Evolutionary conservation across 352 stramenopile genomes (phyloP), one percentile per base, ranked within the genome.

Genomic region (Phytophthora crassamura): DNA sequence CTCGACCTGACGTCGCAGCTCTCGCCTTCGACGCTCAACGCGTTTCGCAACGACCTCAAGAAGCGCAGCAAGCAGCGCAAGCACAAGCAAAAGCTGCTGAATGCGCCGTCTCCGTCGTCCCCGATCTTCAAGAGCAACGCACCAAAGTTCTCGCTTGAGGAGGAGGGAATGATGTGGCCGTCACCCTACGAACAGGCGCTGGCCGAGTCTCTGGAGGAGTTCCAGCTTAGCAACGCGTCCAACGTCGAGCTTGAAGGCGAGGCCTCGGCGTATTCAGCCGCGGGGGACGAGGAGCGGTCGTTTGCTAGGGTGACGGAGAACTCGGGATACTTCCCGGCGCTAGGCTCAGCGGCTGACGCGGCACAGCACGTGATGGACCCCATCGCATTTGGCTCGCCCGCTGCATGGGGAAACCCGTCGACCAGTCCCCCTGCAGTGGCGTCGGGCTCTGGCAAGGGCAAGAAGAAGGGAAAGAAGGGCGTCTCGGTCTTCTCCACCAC

Each of bases 401-500:
- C 71, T 20, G 75, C 74, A 12, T 88, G 80, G 82, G 78, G 76
- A 39, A 73, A 69, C 6, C 39, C 74, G 15, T 64, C 70, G 2
- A 74, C 59, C 22, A 66, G 54, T 50, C 72, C 79, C 22, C 64
- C 74, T 14, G 58, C 67, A 51, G 62, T 69, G 15, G 75, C 77
- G 8, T 72, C 74, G 62, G 52, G 62, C 35, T 53, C 74, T 7
- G 63, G 56, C 28, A 71, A 68, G 42, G 71, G 76, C 39, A 90
- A 89, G 56, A 91, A 86, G 69, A 90, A 89, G 59, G 74, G 73
- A 15, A 90, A 92, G 72, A 93, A 93, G 61, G 82, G 82, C n/a
- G 75, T 87, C 28, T 71, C 71, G 8, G 53, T 93, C 5, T 93
- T 93, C 42, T 91, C 84, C 0, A 93, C 84, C 5, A 77, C 72